Percentiles rank a stretch among this genome's conserved stretches.
Conservation (phyloP, 257 asterid species). For the Fraxinus excelsior region DNA sequence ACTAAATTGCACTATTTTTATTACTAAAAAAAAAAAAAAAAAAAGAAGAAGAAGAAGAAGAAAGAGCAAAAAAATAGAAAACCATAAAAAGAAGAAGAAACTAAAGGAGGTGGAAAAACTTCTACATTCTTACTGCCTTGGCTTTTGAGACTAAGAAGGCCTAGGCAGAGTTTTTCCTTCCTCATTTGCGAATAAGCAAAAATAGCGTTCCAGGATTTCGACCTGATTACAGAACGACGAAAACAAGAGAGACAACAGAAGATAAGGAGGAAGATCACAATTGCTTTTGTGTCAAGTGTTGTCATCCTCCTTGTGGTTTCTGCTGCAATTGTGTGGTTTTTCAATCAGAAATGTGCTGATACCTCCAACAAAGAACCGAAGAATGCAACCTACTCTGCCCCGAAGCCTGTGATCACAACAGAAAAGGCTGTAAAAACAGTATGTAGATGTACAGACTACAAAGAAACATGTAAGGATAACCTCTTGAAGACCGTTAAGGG, state of each 20-base stretch:
- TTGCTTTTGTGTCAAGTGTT: conserved; percentile 38
- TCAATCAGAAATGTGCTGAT: conserved; percentile 1
- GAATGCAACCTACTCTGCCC: neutral
- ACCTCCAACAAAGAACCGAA: neutral
- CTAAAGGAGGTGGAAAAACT: neutral
- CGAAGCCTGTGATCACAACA: neutral
- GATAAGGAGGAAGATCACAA: conserved; percentile 37
- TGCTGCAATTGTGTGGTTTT: conserved; percentile 45
- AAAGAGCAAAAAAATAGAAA: neutral
- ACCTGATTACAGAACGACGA: conserved; percentile 71
- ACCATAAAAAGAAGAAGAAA: neutral
- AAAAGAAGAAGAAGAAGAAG: neutral
- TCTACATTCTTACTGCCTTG: conserved; percentile 59
- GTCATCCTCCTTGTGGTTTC: conserved; percentile 45
- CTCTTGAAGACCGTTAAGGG: conserved; percentile 41
- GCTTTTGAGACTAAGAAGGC: conserved; percentile 48
- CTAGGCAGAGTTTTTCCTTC: conserved; percentile 50
- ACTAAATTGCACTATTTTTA: no score
- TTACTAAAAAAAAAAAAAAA: neutral
- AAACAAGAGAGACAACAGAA: conserved; percentile 47
- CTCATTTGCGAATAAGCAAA: neutral
- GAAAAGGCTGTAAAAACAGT: conserved; percentile 50
- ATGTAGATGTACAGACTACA: conserved; percentile 61
- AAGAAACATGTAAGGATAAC: conserved; percentile 56
- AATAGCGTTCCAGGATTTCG: conserved; percentile 97